Evolutionary conservation across 192 early-diverging fungal species (phyloP).

Genomic region (Entrophospora sp.): DNA sequence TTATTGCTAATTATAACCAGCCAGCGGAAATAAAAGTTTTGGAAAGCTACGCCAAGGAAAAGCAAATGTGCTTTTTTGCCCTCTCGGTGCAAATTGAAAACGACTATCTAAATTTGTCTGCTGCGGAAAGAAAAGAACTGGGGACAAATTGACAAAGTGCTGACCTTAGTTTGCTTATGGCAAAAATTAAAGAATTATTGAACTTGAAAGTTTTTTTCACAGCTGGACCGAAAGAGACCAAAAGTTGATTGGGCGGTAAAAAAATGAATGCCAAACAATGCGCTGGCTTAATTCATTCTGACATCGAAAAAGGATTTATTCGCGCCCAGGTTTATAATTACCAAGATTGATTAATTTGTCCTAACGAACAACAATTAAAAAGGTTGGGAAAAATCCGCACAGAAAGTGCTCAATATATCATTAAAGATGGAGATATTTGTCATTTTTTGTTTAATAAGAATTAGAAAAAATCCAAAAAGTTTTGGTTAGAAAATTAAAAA

Average conservation of each 20-base stretch:
- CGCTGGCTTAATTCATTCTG: constrained; percentile 56
- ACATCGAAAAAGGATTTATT: constrained; percentile 73
- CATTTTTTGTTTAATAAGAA: constrained; percentile 8
- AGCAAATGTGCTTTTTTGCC: constrained; percentile 27
- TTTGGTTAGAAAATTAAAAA: no score
- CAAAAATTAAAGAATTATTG: constrained; percentile 62
- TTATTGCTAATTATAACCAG: constrained; percentile 23
- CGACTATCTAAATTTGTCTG: constrained; percentile 23
- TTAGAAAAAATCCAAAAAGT: no score
- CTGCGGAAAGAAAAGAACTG: constrained; percentile 34
- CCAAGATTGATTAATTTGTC: neutral
- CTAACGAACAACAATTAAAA: neutral
- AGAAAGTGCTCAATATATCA: neutral
- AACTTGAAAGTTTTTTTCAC: constrained; percentile 66
- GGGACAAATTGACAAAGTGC: constrained; percentile 24
- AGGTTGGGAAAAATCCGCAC: neutral
- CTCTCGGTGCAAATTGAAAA: constrained; percentile 35
- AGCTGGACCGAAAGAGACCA: constrained; percentile 62
- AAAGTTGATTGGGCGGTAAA: constrained; percentile 64
- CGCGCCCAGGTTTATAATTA: constrained; percentile 57
- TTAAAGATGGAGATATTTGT: constrained; percentile 14
- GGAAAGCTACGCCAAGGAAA: constrained; percentile 20
- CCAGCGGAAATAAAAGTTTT: neutral
- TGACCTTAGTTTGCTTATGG: constrained; percentile 43
- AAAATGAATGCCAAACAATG: constrained; percentile 65